Conservation (phyloP, 805 yeast genomes). For the Yarrowia alimentaria region DNA sequence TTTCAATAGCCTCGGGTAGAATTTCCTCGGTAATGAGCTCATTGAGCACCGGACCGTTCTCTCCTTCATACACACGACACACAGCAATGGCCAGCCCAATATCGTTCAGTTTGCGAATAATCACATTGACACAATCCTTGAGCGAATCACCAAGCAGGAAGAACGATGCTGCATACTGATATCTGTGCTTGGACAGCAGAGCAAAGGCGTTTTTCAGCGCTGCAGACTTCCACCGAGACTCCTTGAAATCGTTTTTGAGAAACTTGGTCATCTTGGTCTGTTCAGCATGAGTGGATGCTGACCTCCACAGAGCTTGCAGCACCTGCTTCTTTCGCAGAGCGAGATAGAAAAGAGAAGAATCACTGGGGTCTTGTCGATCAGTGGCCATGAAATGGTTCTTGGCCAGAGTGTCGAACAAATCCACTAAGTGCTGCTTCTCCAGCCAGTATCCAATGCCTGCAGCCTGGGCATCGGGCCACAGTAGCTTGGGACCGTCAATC, state of each 20-base stretch:
- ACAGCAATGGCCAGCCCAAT: conserved; percentile 74
- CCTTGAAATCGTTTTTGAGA: conserved; percentile 69
- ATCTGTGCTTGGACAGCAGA: conserved; percentile 81
- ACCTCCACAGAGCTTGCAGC: conserved; percentile 79
- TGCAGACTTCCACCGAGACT: conserved; percentile 79
- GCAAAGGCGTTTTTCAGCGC: conserved; percentile 93
- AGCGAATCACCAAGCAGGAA: conserved; percentile 75
- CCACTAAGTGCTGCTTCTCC: conserved; percentile 46
- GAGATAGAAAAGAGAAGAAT: conserved; percentile 69
- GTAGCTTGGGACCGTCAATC: conserved; percentile 44
- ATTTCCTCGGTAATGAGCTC: conserved; percentile 51
- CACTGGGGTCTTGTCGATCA: conserved; percentile 65
- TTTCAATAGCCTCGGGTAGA: conserved; percentile 54
- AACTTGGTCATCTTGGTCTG: conserved; percentile 78
- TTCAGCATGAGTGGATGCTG: conserved; percentile 71
- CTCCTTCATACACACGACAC: conserved; percentile 71
- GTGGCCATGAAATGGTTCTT: conserved; percentile 63
- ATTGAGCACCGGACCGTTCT: conserved; percentile 52
- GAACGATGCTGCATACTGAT: conserved; percentile 82
- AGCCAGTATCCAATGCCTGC: conserved; percentile 76
- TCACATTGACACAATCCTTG: conserved; percentile 72
- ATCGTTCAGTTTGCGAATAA: conserved; percentile 66
- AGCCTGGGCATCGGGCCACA: conserved; percentile 60
- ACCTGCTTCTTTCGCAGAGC: conserved; percentile 77
- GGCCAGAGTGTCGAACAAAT: conserved; percentile 66